Evolutionary conservation across 1,284 basidiomycete species (phyloP).

Genomic region (Mycena sp.): DNA sequence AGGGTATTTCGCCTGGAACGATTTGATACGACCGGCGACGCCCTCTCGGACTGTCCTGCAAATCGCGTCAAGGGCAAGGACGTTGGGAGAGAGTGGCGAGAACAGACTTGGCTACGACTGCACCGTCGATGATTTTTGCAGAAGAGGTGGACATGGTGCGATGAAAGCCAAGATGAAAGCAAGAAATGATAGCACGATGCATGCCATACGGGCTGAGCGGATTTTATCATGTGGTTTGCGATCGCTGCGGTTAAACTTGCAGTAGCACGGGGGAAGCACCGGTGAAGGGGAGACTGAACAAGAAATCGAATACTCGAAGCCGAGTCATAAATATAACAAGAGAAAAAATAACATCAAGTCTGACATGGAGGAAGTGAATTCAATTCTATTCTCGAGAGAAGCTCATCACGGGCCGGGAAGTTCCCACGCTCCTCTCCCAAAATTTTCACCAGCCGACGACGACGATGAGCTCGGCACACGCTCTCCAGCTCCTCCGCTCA

Average conservation of each 20-base stretch:
- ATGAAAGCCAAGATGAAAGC: neutral
- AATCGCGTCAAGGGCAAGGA: constrained; percentile 1
- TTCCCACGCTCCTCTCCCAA: neutral
- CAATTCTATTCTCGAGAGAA: too few relatives aligned
- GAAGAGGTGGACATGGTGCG: constrained; percentile 45
- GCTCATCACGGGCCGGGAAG: too few relatives aligned
- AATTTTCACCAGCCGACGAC: neutral
- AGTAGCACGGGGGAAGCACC: too few relatives aligned
- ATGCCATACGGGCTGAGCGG: constrained; percentile 24
- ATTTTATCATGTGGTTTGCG: too few relatives aligned
- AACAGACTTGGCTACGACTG: constrained; percentile 85
- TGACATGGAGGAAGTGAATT: too few relatives aligned
- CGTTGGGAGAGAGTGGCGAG: constrained; percentile 15
- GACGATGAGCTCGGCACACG: constrained; percentile 24
- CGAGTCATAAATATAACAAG: too few relatives aligned
- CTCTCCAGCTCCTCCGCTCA: constrained; percentile 53
- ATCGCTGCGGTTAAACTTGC: too few relatives aligned
- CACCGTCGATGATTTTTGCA: constrained; percentile 88
- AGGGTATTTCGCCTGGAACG: constrained; percentile 71
- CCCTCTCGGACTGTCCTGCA: constrained; percentile 81
- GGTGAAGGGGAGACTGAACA: too few relatives aligned
- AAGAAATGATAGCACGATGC: constrained; percentile 5
- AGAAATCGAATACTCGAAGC: too few relatives aligned
- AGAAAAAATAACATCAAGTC: too few relatives aligned
- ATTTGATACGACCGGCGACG: constrained; percentile 73